phyloP scores from a whole-genome alignment of 2,329 filamentous ascomycete genomes.

The Monilinia vaccinii-corymbosi region DNA sequence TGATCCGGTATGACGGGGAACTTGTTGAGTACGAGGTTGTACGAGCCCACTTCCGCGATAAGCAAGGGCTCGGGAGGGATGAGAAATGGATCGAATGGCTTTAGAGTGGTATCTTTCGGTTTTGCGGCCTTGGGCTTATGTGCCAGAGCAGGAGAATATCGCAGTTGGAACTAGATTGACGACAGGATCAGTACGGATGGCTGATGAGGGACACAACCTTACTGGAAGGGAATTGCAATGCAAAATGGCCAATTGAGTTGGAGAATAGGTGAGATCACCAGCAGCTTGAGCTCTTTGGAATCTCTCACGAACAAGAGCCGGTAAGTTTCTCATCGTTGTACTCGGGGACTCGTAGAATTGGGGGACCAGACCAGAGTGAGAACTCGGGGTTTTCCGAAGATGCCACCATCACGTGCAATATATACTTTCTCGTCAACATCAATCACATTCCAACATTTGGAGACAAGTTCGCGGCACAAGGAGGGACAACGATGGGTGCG shows the following conservation, averaged over 20 bases:
- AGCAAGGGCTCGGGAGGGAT: slow-evolving; percentile 46
- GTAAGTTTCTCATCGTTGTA: slow-evolving; percentile 16
- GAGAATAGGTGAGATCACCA: slow-evolving; percentile 25
- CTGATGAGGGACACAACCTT: not conserved
- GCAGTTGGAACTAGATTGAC: slow-evolving; percentile 56
- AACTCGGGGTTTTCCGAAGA: too few relatives aligned
- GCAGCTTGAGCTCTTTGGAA: slow-evolving; percentile 24
- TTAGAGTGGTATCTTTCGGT: slow-evolving; percentile 21
- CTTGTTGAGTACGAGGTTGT: slow-evolving; percentile 65
- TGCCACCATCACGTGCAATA: too few relatives aligned
- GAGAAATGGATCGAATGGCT: slow-evolving; percentile 54
- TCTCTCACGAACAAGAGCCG: slow-evolving; percentile 22
- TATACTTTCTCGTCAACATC: too few relatives aligned
- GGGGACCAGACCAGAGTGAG: not conserved
- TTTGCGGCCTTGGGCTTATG: slow-evolving; percentile 49
- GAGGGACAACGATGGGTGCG: too few relatives aligned
- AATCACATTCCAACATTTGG: not conserved
- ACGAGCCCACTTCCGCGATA: slow-evolving; percentile 44
- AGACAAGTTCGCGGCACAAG: not conserved
- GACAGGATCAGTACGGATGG: not conserved
- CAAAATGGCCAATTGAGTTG: slow-evolving; percentile 25
- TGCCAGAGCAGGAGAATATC: slow-evolving; percentile 59
- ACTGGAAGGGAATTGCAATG: slow-evolving; percentile 24
- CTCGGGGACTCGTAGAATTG: not conserved
- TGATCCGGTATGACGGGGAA: slow-evolving; percentile 63